Evolutionary conservation across 352 stramenopile species (phyloP).

Genomic region (Globisporangium paroecandrum): DNA sequence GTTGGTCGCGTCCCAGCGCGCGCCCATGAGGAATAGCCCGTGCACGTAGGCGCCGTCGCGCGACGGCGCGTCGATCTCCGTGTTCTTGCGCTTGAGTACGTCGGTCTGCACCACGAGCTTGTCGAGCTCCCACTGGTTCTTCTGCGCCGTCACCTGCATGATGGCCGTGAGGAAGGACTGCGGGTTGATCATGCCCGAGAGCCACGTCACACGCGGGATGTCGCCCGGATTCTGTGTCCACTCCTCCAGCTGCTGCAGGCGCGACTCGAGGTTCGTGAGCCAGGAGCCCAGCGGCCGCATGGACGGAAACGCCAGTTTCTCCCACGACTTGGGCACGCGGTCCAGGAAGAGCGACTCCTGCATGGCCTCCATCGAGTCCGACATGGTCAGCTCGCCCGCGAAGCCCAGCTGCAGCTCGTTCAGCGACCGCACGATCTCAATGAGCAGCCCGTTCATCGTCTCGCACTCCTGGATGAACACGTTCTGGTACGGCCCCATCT

Average conservation of each 20-base stretch:
- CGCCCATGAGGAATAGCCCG: conserved; percentile 94
- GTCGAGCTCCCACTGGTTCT: conserved; percentile 96
- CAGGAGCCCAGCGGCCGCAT: conserved; percentile 89
- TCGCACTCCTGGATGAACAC: conserved; percentile 98
- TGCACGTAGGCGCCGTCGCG: conserved; percentile 95
- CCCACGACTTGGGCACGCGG: conserved; percentile 91
- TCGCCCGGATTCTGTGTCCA: conserved; percentile 96
- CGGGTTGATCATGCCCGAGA: conserved; percentile 94
- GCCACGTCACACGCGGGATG: conserved; percentile 95
- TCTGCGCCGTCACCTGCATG: conserved; percentile 97
- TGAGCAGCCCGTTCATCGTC: conserved; percentile 95
- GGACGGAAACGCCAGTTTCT: conserved; percentile 94
- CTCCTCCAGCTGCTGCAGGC: conserved; percentile 94
- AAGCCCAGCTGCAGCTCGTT: conserved; percentile 97
- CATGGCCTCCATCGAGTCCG: conserved; percentile 95
- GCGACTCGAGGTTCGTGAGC: conserved; percentile 91
- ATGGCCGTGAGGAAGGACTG: conserved; percentile 97
- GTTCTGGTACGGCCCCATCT: conserved; percentile 94
- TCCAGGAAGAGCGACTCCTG: conserved; percentile 93
- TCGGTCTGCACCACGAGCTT: conserved; percentile 97
- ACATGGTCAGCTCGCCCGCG: conserved; percentile 97
- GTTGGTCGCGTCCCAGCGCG: conserved; percentile 91
- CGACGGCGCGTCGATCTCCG: conserved; percentile 87
- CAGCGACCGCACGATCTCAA: conserved; percentile 94
- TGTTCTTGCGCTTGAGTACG: conserved; percentile 92